A percentile compares a stretch with the other conserved stretches of the same genome.
Conservation (phyloP, 441 rosid species). For the Populus hybrid region DNA sequence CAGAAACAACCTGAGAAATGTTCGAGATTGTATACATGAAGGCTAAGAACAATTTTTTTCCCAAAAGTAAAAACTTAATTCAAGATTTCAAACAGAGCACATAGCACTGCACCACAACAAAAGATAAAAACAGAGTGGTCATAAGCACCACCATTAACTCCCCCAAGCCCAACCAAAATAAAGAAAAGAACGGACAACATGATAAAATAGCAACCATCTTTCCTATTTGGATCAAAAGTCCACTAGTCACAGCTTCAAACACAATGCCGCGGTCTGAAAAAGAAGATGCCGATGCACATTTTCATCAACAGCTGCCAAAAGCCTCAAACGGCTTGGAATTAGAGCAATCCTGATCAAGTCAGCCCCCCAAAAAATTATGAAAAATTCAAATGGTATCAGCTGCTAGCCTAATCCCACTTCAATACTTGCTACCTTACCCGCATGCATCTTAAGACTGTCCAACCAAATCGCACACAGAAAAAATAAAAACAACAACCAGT, state of each 20-base stretch:
- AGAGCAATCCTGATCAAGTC: not conserved
- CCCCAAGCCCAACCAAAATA: not conserved
- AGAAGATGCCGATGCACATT: too few relatives aligned
- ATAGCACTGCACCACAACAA: not conserved
- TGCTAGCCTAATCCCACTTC: not conserved
- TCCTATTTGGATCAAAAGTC: not conserved
- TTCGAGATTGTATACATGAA: not conserved
- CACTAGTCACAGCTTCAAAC: not conserved
- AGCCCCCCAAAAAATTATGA: not conserved
- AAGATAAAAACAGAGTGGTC: not conserved
- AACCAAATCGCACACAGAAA: too few relatives aligned
- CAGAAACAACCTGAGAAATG: not conserved
- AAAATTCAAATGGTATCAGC: not conserved
- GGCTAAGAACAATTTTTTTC: not conserved
- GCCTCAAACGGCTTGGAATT: not conserved
- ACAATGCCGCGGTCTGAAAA: too few relatives aligned
- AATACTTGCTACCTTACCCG: too few relatives aligned
- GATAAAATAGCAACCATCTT: not conserved
- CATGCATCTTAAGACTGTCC: too few relatives aligned
- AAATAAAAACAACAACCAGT: too few relatives aligned
- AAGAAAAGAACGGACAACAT: not conserved
- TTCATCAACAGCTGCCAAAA: too few relatives aligned
- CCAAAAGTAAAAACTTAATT: not conserved
- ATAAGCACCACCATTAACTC: not conserved
- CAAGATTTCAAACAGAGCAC: not conserved